These are phyloP conservation scores for Suillus cothurnatus DNA, from an alignment of 768 basidiomycete genomes.

Conservation along the genomic window DNA sequence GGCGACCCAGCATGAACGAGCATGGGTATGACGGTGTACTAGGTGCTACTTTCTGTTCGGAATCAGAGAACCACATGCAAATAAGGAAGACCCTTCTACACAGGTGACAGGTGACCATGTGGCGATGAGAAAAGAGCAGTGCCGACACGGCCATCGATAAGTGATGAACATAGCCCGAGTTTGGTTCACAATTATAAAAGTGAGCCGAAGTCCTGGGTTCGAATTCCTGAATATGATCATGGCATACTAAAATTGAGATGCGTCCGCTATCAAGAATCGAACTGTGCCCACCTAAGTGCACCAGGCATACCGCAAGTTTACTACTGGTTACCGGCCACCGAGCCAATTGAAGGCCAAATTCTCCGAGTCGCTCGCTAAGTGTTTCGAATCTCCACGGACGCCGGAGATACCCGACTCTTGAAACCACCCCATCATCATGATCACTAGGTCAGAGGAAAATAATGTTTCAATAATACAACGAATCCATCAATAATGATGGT, in stretches of 20 bases:
- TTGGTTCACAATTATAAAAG: background rate
- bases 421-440: background rate
- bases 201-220: background rate
- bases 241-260: no score
- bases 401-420: background rate
- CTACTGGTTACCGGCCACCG: no score
- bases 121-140: background rate
- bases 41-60: background rate
- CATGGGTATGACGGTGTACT: background rate
- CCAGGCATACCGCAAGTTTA: background rate
- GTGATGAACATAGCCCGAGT: background rate
- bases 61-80: background rate
- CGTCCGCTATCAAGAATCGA: no score
- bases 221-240: no score
- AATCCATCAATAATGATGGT: no score
- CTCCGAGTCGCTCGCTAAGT: no score
- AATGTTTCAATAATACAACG: background rate
- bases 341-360: background rate
- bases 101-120: background rate
- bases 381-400: background rate
- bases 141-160: background rate
- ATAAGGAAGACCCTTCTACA: background rate
- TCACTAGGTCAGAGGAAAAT: background rate
- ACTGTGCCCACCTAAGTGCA: background rate
- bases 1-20: constrained; percentile 7